phyloP scores from a whole-genome alignment of 805 yeast genomes.

The Ogataea methanolica region DNA sequence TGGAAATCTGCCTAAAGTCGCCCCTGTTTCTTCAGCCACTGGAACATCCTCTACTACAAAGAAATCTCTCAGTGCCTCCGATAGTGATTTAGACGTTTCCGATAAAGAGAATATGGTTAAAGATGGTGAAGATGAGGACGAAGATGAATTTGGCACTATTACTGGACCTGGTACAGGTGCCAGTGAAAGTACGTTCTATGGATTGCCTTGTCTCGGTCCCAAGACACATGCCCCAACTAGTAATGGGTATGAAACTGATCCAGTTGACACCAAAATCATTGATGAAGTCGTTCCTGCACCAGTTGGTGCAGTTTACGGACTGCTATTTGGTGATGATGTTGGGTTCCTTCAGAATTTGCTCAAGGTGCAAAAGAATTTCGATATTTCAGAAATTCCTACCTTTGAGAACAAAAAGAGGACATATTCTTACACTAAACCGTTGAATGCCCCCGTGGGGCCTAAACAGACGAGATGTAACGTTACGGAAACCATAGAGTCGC shows the following conservation, averaged over 20 bases:
- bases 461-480: constrained; percentile 67
- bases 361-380: constrained; percentile 59
- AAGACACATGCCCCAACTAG: constrained; percentile 30
- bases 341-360: constrained; percentile 40
- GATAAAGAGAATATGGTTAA: neutral
- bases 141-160: neutral
- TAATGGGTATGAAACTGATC: constrained; percentile 37
- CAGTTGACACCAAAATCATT: constrained; percentile 50
- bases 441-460: constrained; percentile 65
- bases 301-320: constrained; percentile 51
- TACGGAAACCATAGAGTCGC: constrained; percentile 51
- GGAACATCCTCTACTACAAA: no score
- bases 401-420: constrained; percentile 37
- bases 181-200: constrained; percentile 30
- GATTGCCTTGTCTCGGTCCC: constrained; percentile 38
- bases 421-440: constrained; percentile 59
- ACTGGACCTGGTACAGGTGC: constrained; percentile 15
- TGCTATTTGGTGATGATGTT: constrained; percentile 61
- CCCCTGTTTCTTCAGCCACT: no score
- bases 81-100: neutral
- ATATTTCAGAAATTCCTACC: constrained; percentile 46
- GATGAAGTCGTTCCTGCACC: constrained; percentile 59
- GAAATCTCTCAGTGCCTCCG: neutral
- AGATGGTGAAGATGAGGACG: neutral
- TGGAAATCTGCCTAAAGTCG: no score